phyloP scores from a whole-genome alignment of 2,329 filamentous ascomycete species.

The Geosmithia morbida region DNA sequence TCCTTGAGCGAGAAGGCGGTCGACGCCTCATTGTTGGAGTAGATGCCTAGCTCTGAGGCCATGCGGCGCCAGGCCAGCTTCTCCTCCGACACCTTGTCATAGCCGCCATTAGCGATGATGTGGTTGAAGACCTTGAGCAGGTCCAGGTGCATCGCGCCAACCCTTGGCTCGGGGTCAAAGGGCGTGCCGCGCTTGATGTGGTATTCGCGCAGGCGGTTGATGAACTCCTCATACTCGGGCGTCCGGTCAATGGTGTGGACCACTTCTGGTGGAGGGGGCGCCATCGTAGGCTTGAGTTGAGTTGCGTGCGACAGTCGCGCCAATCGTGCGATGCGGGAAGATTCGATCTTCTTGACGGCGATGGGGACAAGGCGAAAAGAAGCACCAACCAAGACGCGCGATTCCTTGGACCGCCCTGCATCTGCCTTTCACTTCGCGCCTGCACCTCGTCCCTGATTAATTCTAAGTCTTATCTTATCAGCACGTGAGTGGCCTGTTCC shows the following conservation, averaged over 20 bases:
- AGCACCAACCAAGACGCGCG: background rate
- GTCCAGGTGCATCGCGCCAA: conserved; percentile 64
- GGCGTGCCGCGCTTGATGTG: conserved; percentile 67
- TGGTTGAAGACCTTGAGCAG: conserved; percentile 65
- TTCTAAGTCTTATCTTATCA: background rate
- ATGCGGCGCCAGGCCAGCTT: conserved; percentile 78
- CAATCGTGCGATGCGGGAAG: background rate
- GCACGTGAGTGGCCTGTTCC: background rate
- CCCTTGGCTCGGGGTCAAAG: conserved; percentile 69
- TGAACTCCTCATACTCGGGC: conserved; percentile 66
- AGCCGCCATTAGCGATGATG: conserved; percentile 65
- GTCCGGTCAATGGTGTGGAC: conserved; percentile 40
- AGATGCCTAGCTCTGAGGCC: conserved; percentile 61
- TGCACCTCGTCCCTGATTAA: background rate
- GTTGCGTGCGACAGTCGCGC: background rate
- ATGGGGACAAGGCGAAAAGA: background rate
- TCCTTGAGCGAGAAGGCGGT: conserved; percentile 77
- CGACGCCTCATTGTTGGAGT: conserved; percentile 62
- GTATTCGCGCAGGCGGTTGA: conserved; percentile 56
- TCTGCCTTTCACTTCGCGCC: background rate
- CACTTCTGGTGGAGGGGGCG: conserved; percentile 19
- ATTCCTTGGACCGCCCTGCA: background rate
- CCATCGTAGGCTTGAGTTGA: conserved; percentile 10
- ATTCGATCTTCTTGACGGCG: background rate
- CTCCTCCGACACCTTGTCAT: conserved; percentile 70